Evolutionary conservation across 2,329 filamentous ascomycete genomes (phyloP), one percentile per base, ranked within the genome.

Genomic region (Amesomyces nigricolor): DNA sequence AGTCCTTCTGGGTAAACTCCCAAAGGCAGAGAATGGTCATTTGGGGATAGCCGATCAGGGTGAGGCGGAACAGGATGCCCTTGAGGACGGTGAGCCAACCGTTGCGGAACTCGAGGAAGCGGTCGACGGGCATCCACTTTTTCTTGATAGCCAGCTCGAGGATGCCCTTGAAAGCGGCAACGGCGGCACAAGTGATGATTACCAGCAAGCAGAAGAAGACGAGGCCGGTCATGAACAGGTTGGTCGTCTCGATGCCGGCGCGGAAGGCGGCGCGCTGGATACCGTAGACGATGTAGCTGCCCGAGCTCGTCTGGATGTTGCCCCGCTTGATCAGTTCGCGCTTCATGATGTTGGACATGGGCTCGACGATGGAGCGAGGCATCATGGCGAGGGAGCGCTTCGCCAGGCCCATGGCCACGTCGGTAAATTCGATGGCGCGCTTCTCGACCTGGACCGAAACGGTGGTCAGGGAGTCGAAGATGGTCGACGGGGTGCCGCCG

Each of bases 71-170:
- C 61, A 96, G 78, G 63, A 96, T 95, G 55, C 92, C 92, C 77
- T 95, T 95, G 66, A 96, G 80, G 5, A 96, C 87, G 13, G 91
- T 91, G 61, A 86, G 85, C 92, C 92, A 96, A 63, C 90, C 91
- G 65, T 94, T 92, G 61, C 92, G 87, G 81, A 97, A 96, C 65
- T 96, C 91, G 63, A 87, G 78, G 72, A 96, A 96, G 65, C 89
- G 91, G 68, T 96, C 88, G 54, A 78, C 77, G 73, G 89, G 88
- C 77, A 96, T 90, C 78, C 83, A 87, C 65, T 84, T 83, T 59
- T 82, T 78, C 74, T 84, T 90, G 63, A 85, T 84, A 10, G 87
- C 82, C 47, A 88, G 69, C 71, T 96, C 91, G 70, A 87, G 90
- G 62, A 86, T 72, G 56, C 79, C 86, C 75, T 96, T 96, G 80